phyloP scores from a whole-genome alignment of 768 basidiomycete genomes.

The Russula dissimulans region DNA sequence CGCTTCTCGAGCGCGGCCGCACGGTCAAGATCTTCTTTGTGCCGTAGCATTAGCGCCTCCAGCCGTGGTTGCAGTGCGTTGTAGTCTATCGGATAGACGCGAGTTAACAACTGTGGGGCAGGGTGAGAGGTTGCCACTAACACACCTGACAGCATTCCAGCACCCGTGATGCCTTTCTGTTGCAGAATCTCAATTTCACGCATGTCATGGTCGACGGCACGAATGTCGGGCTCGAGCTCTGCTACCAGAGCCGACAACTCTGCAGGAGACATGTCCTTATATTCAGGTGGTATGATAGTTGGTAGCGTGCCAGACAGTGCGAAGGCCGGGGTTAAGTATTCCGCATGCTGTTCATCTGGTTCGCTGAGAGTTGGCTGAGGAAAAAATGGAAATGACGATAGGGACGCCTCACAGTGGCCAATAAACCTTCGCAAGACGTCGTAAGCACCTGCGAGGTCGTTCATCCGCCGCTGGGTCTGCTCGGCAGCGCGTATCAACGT shows the following conservation, averaged over 20 bases:
- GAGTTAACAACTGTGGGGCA: background rate
- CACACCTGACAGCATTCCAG: slow-evolving; percentile 59
- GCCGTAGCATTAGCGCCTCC: slow-evolving; percentile 44
- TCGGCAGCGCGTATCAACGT: slow-evolving; percentile 51
- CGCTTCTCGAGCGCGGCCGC: slow-evolving; percentile 56
- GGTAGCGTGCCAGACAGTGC: slow-evolving; percentile 56
- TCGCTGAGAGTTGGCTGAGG: background rate
- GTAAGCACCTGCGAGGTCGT: slow-evolving; percentile 51
- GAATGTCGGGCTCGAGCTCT: slow-evolving; percentile 80
- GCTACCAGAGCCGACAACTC: slow-evolving; percentile 62
- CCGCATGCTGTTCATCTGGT: slow-evolving; percentile 69
- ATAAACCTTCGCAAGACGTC: slow-evolving; percentile 70
- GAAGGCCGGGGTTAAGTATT: slow-evolving; percentile 65
- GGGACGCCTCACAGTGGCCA: slow-evolving; percentile 43
- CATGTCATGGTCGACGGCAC: slow-evolving; percentile 74
- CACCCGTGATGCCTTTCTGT: slow-evolving; percentile 58
- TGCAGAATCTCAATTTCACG: slow-evolving; percentile 65
- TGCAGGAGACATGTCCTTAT: slow-evolving; percentile 54
- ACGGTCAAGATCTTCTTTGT: slow-evolving; percentile 49
- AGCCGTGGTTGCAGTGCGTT: slow-evolving; percentile 62
- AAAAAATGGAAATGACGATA: slow-evolving; percentile 21
- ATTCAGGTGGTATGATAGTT: slow-evolving; percentile 38
- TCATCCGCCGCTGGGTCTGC: slow-evolving; percentile 49
- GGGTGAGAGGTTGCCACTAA: background rate
- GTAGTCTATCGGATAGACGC: slow-evolving; percentile 35